These are phyloP conservation scores for Wickerhamiella qilinensis DNA, from an alignment of 805 yeast genomes.

Conservation along the genomic window DNA sequence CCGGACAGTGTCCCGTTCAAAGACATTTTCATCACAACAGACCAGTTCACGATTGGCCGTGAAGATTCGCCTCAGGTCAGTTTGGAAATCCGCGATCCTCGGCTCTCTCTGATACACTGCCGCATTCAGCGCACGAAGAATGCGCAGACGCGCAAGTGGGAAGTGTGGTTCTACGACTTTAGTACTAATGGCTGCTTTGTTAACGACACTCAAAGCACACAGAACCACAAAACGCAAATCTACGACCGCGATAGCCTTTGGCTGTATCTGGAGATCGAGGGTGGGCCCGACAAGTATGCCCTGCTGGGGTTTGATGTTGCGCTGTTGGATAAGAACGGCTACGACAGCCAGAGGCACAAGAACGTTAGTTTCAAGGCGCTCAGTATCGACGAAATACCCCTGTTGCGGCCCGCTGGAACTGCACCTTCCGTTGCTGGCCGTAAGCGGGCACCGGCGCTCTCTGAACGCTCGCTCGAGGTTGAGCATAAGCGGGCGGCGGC, in stretches of 20 bases:
- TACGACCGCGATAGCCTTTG: conserved; percentile 1
- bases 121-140: conserved; percentile 30
- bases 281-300: not conserved
- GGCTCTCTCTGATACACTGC: conserved; percentile 79
- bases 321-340: not conserved
- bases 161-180: conserved; percentile 66
- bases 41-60: conserved; percentile 61
- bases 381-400: not conserved
- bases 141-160: conserved; percentile 25
- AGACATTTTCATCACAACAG: conserved; percentile 46
- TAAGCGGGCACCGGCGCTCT: not conserved
- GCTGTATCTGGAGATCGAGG: not conserved
- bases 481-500: not conserved
- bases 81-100: conserved; percentile 40
- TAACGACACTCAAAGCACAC: conserved; percentile 29
- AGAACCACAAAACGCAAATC: conserved; percentile 1
- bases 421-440: not conserved
- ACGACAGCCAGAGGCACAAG: not conserved
- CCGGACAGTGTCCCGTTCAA: conserved; percentile 30
- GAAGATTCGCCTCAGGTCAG: conserved; percentile 28
- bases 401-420: not conserved
- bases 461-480: not conserved
- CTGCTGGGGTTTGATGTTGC: not conserved
- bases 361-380: not conserved
- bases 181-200: conserved; percentile 70